Evolutionary conservation across 1,139 yeast species (phyloP).

Genomic region (Blastobotrys persicus): DNA sequence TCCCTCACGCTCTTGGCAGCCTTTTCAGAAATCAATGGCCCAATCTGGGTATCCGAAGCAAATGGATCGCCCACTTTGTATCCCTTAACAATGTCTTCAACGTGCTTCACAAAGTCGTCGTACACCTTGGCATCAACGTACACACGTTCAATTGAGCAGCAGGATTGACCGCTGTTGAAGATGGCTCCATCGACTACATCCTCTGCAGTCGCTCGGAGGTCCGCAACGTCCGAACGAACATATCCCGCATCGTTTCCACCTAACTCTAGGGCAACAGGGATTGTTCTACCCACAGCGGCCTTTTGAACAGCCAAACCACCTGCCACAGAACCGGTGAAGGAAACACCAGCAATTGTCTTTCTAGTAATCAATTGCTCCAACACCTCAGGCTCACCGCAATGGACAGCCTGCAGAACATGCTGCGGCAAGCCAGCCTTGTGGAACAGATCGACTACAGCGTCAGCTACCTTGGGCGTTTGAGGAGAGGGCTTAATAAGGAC

Average conservation of each 20-base stretch:
- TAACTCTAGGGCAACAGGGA: constrained; percentile 83
- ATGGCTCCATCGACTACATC: constrained; percentile 85
- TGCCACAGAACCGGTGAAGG: constrained; percentile 85
- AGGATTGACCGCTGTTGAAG: constrained; percentile 84
- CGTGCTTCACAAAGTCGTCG: constrained; percentile 62
- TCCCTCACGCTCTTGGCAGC: constrained; percentile 70
- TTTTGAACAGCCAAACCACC: constrained; percentile 76
- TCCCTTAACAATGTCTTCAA: constrained; percentile 57
- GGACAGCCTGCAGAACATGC: constrained; percentile 71
- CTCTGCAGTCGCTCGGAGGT: constrained; percentile 55
- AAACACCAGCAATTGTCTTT: constrained; percentile 68
- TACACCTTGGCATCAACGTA: constrained; percentile 69
- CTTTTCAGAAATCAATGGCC: constrained; percentile 74
- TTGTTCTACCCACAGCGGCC: constrained; percentile 65
- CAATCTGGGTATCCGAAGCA: constrained; percentile 62
- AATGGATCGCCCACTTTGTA: constrained; percentile 68
- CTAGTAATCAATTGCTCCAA: constrained; percentile 60
- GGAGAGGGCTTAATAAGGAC: constrained; percentile 81
- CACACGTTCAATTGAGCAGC: constrained; percentile 85
- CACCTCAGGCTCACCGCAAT: constrained; percentile 58
- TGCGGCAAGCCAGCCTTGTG: constrained; percentile 76
- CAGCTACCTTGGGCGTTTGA: constrained; percentile 76
- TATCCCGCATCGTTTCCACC: constrained; percentile 83
- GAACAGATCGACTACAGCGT: constrained; percentile 58
- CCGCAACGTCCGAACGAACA: constrained; percentile 72